phyloP scores from a whole-genome alignment of 139 green algal species.

The Closterium sp. region DNA sequence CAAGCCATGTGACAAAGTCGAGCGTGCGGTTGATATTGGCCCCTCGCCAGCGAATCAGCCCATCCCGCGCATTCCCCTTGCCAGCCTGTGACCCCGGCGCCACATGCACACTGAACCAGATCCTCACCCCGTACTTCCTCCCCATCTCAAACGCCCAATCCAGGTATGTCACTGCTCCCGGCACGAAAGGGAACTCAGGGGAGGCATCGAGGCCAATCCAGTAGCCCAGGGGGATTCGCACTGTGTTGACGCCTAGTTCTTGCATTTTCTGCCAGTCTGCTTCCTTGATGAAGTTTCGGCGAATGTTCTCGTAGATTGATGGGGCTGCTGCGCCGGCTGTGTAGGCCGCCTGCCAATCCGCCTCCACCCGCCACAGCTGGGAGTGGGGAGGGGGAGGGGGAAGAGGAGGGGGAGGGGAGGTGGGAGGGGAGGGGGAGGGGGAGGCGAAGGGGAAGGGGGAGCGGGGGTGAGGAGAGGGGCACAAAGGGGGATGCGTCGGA shows the following conservation, averaged over 20 bases:
- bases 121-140: not conserved
- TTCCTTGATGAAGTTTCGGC: not conserved
- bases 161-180: not conserved
- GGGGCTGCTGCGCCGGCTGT: not conserved
- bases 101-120: constrained; percentile 4
- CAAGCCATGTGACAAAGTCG: not conserved
- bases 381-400: too few species aligned
- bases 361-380: not conserved
- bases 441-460: too few species aligned
- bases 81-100: not conserved
- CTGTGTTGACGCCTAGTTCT: not conserved
- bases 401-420: too few species aligned
- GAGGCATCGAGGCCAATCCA: not conserved
- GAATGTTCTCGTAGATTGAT: not conserved
- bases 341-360: not conserved
- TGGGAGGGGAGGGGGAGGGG: too few species aligned
- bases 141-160: constrained; percentile 17
- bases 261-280: not conserved
- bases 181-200: constrained; percentile 14
- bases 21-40: not conserved
- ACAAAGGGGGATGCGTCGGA: too few species aligned
- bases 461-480: too few species aligned
- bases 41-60: not conserved
- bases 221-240: constrained; percentile 1
- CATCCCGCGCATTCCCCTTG: not conserved